These are phyloP conservation scores for Tylopilus sp. DNA, from an alignment of 1,284 basidiomycete genomes.

Conservation along the genomic window DNA sequence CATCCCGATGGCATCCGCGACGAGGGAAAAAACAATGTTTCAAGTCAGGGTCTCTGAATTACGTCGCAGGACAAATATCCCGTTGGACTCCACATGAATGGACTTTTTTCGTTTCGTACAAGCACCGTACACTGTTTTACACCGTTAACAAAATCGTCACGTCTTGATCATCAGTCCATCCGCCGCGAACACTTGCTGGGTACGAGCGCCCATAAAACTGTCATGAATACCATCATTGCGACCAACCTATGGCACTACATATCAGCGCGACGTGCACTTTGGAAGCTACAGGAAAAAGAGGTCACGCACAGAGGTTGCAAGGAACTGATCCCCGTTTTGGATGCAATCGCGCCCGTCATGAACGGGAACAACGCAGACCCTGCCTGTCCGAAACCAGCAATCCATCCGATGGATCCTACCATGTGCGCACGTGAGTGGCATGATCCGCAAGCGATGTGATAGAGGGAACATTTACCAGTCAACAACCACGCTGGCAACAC, in stretches of 20 bases:
- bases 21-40: neutral
- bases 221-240: constrained; percentile 57
- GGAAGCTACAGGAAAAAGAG: no score
- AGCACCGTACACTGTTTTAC: neutral
- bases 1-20: no score
- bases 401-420: constrained; percentile 60
- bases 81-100: neutral
- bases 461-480: constrained; percentile 28
- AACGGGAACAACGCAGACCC: constrained; percentile 67
- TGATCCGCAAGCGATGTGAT: neutral
- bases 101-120: neutral
- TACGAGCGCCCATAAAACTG: constrained; percentile 56
- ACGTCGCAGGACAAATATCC: no score
- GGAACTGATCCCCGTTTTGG: constrained; percentile 58
- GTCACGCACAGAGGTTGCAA: constrained; percentile 66
- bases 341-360: constrained; percentile 64
- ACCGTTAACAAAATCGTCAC: neutral
- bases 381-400: constrained; percentile 62
- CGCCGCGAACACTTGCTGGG: constrained; percentile 38
- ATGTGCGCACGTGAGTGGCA: neutral
- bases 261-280: neutral
- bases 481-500: constrained; percentile 63
- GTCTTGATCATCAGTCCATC: constrained; percentile 22
- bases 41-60: no score
- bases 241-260: constrained; percentile 49